Conservation (phyloP, 2,329 filamentous ascomycete species). For the Tolypocladium ovalisporum region DNA sequence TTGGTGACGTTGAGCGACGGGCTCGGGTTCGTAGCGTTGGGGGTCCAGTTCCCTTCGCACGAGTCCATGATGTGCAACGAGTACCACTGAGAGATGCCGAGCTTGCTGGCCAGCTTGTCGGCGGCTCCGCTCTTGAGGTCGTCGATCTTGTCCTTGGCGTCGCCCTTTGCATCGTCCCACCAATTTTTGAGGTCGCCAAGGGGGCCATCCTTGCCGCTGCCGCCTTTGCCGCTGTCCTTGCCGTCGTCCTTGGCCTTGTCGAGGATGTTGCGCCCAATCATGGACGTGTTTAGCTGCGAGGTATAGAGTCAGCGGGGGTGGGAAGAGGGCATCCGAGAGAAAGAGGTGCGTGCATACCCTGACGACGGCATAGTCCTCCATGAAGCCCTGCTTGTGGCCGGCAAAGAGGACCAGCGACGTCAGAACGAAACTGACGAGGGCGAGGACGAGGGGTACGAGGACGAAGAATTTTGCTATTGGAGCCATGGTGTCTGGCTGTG, state of each 20-base stretch:
- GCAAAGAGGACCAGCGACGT: slow-evolving; percentile 28
- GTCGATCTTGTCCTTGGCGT: slow-evolving; percentile 25
- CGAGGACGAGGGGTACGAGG: slow-evolving; percentile 24
- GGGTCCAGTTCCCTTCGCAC: slow-evolving; percentile 34
- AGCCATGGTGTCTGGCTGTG: slow-evolving; percentile 7
- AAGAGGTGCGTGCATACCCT: slow-evolving; percentile 20
- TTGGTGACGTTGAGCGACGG: slow-evolving; percentile 31
- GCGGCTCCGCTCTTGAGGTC: slow-evolving; percentile 27
- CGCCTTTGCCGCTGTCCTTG: slow-evolving; percentile 12
- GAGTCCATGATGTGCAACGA: slow-evolving; percentile 36
- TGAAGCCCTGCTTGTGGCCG: slow-evolving; percentile 27
- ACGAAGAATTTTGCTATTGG: slow-evolving; percentile 14
- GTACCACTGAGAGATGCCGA: slow-evolving; percentile 40
- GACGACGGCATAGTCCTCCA: slow-evolving; percentile 31
- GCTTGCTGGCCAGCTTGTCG: slow-evolving; percentile 27
- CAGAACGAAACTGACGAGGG: slow-evolving; percentile 26
- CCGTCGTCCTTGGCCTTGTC: slow-evolving; percentile 14
- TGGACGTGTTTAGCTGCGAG: slow-evolving; percentile 25
- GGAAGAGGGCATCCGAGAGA: background rate
- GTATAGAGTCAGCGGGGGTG: background rate
- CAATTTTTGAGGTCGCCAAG: slow-evolving; percentile 19
- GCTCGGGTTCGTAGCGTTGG: slow-evolving; percentile 26
- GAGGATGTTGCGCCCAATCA: slow-evolving; percentile 23
- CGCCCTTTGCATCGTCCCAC: slow-evolving; percentile 18
- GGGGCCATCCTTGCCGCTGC: slow-evolving; percentile 7